phyloP scores from a whole-genome alignment of 768 basidiomycete species.

The Glaciozyma antarctica region DNA sequence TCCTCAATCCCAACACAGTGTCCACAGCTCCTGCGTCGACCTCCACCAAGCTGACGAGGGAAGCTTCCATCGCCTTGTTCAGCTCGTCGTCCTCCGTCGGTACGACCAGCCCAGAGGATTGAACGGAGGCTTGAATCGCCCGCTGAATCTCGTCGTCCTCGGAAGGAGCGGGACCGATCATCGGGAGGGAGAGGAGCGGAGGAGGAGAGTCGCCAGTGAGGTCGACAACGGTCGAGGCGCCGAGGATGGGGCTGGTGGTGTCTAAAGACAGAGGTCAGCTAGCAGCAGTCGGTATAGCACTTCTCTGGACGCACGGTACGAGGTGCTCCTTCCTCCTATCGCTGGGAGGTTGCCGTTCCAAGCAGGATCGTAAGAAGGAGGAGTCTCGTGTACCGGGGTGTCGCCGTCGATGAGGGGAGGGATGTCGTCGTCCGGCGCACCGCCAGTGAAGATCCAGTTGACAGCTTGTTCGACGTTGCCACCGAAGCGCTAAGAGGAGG shows the following conservation, averaged over 20 bases:
- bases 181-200: too few relatives aligned
- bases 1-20: background rate
- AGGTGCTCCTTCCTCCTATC: background rate
- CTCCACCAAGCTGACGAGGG: conserved; percentile 11
- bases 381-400: background rate
- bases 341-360: background rate
- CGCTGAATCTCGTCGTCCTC: conserved; percentile 10
- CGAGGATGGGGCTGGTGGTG: background rate
- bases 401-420: conserved; percentile 1
- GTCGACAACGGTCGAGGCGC: conserved; percentile 5
- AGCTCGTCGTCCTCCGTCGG: conserved; percentile 17
- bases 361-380: conserved; percentile 1
- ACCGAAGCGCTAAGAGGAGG: conserved; percentile 1
- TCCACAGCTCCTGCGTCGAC: background rate
- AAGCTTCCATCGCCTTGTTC: conserved; percentile 19
- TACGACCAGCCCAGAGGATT: too few relatives aligned
- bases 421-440: background rate
- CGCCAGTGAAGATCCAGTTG: conserved; percentile 2
- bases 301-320: background rate
- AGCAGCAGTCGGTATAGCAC: background rate
- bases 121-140: conserved; percentile 3
- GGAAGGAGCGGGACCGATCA: background rate
- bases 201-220: conserved; percentile 3
- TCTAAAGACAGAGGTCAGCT: background rate
- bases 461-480: background rate